These are phyloP conservation scores for Lactarius quietus DNA, from an alignment of 768 basidiomycete genomes.

Conservation along the genomic window DNA sequence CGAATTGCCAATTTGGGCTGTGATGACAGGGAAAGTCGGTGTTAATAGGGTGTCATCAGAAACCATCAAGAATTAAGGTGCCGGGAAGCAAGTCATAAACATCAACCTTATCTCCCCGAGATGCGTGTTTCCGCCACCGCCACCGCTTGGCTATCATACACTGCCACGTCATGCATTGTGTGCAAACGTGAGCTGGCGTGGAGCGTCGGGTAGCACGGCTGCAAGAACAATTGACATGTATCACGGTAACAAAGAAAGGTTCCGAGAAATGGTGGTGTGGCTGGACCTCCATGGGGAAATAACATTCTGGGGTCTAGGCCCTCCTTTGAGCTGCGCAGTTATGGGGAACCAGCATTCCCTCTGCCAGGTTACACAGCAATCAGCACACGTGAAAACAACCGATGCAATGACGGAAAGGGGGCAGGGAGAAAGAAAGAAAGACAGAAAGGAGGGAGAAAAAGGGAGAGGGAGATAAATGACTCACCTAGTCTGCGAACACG, in stretches of 20 bases:
- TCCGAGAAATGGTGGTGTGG: neutral
- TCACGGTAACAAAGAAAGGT: neutral
- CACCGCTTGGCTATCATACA: too few species aligned
- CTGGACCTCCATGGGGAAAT: neutral
- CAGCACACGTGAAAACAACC: too few species aligned
- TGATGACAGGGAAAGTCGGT: neutral
- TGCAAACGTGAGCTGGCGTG: too few species aligned
- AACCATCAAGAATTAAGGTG: neutral
- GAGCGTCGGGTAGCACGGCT: too few species aligned
- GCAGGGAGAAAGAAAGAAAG: neutral
- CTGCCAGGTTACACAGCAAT: neutral
- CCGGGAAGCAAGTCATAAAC: neutral
- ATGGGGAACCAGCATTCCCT: neutral
- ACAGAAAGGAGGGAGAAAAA: too few species aligned
- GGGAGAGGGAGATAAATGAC: conserved; percentile 28
- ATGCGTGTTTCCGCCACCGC: too few species aligned
- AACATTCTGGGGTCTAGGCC: neutral
- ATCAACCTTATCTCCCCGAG: neutral
- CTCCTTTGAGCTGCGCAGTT: too few species aligned
- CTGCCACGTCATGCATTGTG: too few species aligned
- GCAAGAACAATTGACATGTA: too few species aligned
- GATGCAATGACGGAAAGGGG: neutral
- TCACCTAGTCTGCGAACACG: conserved; percentile 80
- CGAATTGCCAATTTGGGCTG: conserved; percentile 86
- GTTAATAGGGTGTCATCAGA: neutral